phyloP scores from a whole-genome alignment of 176 grass and related monocot genomes.

The Carex kokanica region DNA sequence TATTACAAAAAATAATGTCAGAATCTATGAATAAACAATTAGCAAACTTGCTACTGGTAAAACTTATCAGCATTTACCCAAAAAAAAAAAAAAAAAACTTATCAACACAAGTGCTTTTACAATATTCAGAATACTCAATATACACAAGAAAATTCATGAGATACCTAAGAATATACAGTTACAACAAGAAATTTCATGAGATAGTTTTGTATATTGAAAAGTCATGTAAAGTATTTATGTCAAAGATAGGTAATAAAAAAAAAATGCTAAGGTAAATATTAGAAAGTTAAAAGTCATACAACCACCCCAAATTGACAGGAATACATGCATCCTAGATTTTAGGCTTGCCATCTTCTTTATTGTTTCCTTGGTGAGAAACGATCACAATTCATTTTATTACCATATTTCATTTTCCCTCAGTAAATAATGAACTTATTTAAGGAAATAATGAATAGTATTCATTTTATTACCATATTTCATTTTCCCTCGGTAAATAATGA shows the following conservation, averaged over 20 bases:
- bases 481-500: no score
- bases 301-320: background rate
- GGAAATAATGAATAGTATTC: background rate
- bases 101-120: background rate
- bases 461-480: background rate
- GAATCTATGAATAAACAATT: background rate
- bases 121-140: conserved; percentile 6
- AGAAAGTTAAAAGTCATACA: background rate
- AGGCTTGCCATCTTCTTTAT: background rate
- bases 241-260: background rate
- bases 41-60: background rate
- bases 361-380: background rate
- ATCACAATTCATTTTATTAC: no score
- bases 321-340: background rate
- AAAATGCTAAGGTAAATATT: background rate
- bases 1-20: background rate
- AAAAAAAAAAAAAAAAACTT: no score
- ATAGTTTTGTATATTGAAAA: background rate
- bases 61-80: background rate
- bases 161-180: background rate
- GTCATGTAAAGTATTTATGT: background rate
- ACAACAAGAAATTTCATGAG: background rate
- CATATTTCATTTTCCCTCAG: no score
- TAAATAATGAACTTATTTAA: no score
- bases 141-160: background rate